Percentiles rank a stretch among this genome's conserved stretches.
Conservation (phyloP, 306 rosid species). For the Vicia villosa region DNA sequence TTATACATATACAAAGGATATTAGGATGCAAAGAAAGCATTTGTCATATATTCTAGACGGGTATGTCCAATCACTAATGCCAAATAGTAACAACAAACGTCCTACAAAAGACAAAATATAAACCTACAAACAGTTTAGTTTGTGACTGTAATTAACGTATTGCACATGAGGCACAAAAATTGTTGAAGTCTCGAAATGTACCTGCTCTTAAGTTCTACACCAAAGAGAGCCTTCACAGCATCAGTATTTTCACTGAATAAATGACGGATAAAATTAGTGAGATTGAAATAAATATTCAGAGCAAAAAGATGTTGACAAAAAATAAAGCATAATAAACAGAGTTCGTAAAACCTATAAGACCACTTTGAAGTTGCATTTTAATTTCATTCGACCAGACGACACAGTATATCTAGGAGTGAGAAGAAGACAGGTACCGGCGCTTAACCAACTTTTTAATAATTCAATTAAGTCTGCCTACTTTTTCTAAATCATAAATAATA, state of each 20-base stretch:
- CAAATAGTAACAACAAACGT: slow-evolving; percentile 17
- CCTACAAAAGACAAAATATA: slow-evolving; percentile 9
- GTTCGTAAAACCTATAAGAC: slow-evolving; percentile 2
- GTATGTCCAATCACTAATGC: not conserved
- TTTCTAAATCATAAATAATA: slow-evolving; percentile 22
- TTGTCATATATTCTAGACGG: not conserved
- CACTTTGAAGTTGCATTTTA: slow-evolving; percentile 24
- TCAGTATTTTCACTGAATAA: slow-evolving; percentile 76
- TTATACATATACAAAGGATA: not conserved
- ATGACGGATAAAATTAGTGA: slow-evolving; percentile 22
- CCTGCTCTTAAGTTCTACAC: slow-evolving; percentile 89
- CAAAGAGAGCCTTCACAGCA: slow-evolving; percentile 81
- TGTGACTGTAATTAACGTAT: slow-evolving; percentile 7
- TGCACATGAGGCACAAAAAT: slow-evolving; percentile 6
- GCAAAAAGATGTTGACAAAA: slow-evolving; percentile 15
- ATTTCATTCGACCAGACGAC: slow-evolving; percentile 8
- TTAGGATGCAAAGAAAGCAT: not conserved
- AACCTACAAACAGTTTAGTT: not conserved
- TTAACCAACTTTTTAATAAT: slow-evolving; percentile 5
- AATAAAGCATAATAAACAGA: slow-evolving; percentile 25
- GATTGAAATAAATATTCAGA: slow-evolving; percentile 21
- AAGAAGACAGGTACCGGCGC: slow-evolving; percentile 17
- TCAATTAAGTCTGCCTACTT: slow-evolving; percentile 10
- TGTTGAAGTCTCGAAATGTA: slow-evolving; percentile 23
- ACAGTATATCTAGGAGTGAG: slow-evolving; percentile 20